Conservation (phyloP, 495 filamentous ascomycete genomes). For the Aspergillus diversus region DNA sequence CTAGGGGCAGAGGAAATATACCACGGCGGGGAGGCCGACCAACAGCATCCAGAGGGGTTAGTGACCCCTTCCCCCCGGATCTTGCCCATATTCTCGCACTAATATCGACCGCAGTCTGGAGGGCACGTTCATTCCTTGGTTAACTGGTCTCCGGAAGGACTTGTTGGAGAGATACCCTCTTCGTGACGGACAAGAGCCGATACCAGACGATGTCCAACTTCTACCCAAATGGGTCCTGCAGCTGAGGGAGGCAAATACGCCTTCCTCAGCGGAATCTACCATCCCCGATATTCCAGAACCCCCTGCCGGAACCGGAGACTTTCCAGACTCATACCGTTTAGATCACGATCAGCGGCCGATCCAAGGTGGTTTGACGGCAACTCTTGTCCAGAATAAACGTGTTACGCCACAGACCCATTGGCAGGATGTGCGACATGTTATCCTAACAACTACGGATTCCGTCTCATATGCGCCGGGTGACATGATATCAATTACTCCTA, state of each 20-base stretch:
- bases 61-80: constrained; percentile 29
- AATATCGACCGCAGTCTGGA: constrained; percentile 61
- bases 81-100: constrained; percentile 9
- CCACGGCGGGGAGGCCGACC: constrained; percentile 82
- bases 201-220: constrained; percentile 75
- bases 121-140: constrained; percentile 81
- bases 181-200: constrained; percentile 63
- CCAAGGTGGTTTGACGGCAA: constrained; percentile 48
- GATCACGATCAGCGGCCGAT: constrained; percentile 55
- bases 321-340: constrained; percentile 43
- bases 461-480: constrained; percentile 69
- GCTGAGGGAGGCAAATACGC: constrained; percentile 30
- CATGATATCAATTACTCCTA: constrained; percentile 77
- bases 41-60: constrained; percentile 89
- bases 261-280: background rate
- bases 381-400: constrained; percentile 61
- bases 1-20: constrained; percentile 81
- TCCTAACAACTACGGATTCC: constrained; percentile 51
- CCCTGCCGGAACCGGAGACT: constrained; percentile 17
- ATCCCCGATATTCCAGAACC: constrained; percentile 7
- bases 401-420: constrained; percentile 78
- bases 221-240: constrained; percentile 79
- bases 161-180: constrained; percentile 73
- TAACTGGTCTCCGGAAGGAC: constrained; percentile 61
- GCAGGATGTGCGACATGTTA: constrained; percentile 90